phyloP scores from a whole-genome alignment of 371 early-diverging fungal genomes.

The Apophysomyces variabilis region DNA sequence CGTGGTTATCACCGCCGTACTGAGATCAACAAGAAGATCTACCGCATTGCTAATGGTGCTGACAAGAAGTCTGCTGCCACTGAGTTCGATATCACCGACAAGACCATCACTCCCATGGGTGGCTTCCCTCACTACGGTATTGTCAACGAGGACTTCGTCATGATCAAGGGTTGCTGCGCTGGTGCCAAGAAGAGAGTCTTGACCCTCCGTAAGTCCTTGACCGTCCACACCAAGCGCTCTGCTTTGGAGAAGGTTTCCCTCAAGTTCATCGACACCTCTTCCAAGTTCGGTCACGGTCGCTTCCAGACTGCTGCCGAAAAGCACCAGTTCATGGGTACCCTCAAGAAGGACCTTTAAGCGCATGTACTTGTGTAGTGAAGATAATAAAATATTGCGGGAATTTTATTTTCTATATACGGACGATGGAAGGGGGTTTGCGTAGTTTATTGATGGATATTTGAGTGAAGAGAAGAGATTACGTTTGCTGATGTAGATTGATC shows the following conservation, averaged over 20 bases:
- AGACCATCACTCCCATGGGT: conserved; percentile 98
- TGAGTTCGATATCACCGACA: conserved; percentile 98
- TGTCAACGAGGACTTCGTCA: conserved; percentile 98
- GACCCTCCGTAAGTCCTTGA: conserved; percentile 98
- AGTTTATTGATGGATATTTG: no score
- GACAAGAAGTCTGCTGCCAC: conserved; percentile 91
- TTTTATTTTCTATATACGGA: neutral
- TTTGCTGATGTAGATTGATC: no score
- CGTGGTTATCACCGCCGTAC: conserved; percentile 99
- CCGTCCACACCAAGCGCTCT: conserved; percentile 92
- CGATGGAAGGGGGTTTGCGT: neutral
- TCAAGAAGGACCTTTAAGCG: conserved; percentile 81
- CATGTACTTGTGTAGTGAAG: neutral
- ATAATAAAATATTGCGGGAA: neutral
- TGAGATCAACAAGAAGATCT: conserved; percentile 99
- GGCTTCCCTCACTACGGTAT: conserved; percentile 99
- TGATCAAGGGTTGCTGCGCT: conserved; percentile 99
- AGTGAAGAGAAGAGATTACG: no score
- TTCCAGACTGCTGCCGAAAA: conserved; percentile 99
- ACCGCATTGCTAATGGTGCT: conserved; percentile 95
- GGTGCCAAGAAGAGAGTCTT: conserved; percentile 99
- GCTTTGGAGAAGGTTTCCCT: conserved; percentile 96
- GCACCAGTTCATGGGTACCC: conserved; percentile 93
- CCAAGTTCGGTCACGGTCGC: conserved; percentile 99
- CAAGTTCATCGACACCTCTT: conserved; percentile 99